Evolutionary conservation across 2,329 filamentous ascomycete genomes (phyloP), one percentile per base, ranked within the genome.

Genomic region (Fusarium sp.): DNA sequence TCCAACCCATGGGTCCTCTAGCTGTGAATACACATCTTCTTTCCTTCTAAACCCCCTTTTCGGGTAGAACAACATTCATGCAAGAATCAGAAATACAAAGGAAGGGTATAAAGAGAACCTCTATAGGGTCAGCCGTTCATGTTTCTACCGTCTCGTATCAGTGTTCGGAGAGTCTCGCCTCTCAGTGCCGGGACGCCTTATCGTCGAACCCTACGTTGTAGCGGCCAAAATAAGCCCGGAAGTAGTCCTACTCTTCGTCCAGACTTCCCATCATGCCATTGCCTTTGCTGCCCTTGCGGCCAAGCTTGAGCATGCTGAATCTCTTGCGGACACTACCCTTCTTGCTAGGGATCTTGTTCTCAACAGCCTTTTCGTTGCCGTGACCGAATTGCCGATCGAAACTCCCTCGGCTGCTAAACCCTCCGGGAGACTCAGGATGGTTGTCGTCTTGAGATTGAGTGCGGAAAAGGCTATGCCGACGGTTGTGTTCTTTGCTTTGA

Each of bases 241-340:
- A 79, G 77, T 76, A 78, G 72, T 78, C 72, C 83, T 84, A 88
- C 80, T 90, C 88, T 79, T 90, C 88, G 61, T 88, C 85, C 70
- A 90, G 79, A 72, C 86, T 87, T 59, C 84, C 84, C 87, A 89
- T 89, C 68, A 83, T 78, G 33, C 81, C 85, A 68, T 81, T 85
- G 54, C 81, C 83, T 80, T 90, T 91, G 78, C 88, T 90, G 50
- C 84, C 85, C 83, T 93, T 94, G 80, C 91, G 91, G 35, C 92
- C 91, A 56, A 95, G 86, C 80, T 92, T 93, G 78, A 97, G 85
- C 77, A 95, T 85, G 80, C 93, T 96, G 73, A 97, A 86, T 78
- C 94, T 85, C 84, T 94, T 95, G 82, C 91, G 90, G 73, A 97
- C 89, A 65, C 91, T 92, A 39, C 88, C 89, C 58, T 88, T 88